Conservation (phyloP, 1,284 basidiomycete genomes). For the Irpex sp. region DNA sequence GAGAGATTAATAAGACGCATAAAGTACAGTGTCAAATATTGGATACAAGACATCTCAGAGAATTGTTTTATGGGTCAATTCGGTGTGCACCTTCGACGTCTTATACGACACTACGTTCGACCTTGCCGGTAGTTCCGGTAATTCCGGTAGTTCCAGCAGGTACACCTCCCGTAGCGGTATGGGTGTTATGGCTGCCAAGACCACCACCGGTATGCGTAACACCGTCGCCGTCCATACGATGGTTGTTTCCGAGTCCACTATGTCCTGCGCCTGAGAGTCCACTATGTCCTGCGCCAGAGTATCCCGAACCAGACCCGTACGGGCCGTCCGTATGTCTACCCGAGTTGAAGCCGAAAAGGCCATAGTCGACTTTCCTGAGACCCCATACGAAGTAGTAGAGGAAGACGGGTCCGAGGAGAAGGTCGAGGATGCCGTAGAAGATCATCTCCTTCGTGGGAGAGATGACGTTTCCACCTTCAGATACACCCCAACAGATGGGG, state of each 20-base stretch:
- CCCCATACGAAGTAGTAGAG: conserved; percentile 10
- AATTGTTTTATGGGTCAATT: neutral
- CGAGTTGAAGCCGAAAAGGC: neutral
- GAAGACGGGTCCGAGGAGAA: conserved; percentile 10
- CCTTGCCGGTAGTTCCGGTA: neutral
- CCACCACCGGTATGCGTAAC: neutral
- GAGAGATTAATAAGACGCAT: too few species aligned
- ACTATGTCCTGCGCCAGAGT: neutral
- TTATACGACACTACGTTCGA: neutral
- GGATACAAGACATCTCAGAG: neutral
- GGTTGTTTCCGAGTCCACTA: neutral
- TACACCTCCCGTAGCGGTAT: neutral
- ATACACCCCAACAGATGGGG: conserved; percentile 5
- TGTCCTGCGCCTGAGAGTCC: neutral
- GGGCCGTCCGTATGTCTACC: conserved; percentile 1
- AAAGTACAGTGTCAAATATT: too few species aligned
- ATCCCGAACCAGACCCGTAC: neutral
- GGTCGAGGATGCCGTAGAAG: conserved; percentile 11
- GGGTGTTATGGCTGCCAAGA: neutral
- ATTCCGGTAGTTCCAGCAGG: neutral
- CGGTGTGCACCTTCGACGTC: neutral
- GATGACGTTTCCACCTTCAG: conserved; percentile 9
- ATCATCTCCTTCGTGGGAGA: conserved; percentile 7
- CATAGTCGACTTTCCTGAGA: conserved; percentile 8
- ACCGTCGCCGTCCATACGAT: neutral